phyloP scores from a whole-genome alignment of 106 monocot genomes.

The Dioscorea dumetorum region DNA sequence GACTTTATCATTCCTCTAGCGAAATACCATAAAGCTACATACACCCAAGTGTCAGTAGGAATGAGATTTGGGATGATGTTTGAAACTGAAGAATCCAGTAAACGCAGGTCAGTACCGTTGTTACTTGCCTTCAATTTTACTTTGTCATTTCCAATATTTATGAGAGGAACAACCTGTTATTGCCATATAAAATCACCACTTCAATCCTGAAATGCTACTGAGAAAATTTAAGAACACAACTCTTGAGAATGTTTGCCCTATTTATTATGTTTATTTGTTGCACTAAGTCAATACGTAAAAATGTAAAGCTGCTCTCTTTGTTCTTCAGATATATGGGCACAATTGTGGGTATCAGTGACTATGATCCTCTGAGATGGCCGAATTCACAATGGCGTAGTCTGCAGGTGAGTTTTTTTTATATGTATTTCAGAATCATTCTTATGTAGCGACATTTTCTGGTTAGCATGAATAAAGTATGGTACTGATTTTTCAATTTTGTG shows the following conservation, averaged over 20 bases:
- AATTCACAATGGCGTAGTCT: conserved; percentile 97
- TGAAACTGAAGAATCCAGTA: conserved; percentile 89
- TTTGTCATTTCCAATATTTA: too few relatives aligned
- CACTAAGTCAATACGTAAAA: too few relatives aligned
- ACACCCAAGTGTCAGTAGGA: conserved; percentile 71
- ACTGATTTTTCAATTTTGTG: background rate
- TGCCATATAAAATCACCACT: too few relatives aligned
- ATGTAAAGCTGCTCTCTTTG: background rate
- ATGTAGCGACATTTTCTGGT: background rate
- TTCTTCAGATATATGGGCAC: conserved; percentile 78
- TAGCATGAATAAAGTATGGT: background rate
- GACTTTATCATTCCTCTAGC: conserved; percentile 75
- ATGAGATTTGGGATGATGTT: conserved; percentile 99
- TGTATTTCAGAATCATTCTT: background rate
- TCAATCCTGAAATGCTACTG: too few relatives aligned
- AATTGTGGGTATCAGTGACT: conserved; percentile 70
- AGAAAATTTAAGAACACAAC: too few relatives aligned
- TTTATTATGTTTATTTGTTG: background rate
- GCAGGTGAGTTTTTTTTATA: conserved; percentile 35
- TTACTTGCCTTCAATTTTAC: too few relatives aligned
- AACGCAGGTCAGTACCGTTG: conserved; percentile 49
- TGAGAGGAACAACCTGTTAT: too few relatives aligned
- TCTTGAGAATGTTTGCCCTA: background rate
- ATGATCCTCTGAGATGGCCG: conserved; percentile 81
- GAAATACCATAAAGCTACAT: conserved; percentile 75